Base-by-base conservation (phyloP, 2,329 filamentous ascomycete species). In the Trichoderma guizhouense region DNA sequence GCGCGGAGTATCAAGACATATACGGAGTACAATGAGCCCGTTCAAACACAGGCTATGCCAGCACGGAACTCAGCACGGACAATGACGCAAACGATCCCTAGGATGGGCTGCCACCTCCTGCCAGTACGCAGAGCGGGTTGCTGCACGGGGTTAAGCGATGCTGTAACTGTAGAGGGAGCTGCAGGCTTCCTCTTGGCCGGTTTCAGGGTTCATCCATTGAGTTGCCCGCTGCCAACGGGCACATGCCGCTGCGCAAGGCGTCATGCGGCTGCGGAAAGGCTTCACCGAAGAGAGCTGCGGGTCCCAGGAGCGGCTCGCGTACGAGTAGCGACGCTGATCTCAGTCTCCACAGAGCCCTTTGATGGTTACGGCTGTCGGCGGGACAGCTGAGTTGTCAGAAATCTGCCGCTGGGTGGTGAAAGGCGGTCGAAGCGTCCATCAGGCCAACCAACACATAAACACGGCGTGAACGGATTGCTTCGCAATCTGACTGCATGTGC, bases 401-500 rank as follows among this genome's bases (percentile, higher is more conserved):
- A 18, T 60, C 36, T 69, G 36, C 66, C 39, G 55, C 21, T 61
- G 57, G 57, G 14, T 26, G 36, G 28, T 34, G 28, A 43, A 60
- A 53, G 28, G 24, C 36, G 55, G 66, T 24, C 66, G 39, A 69
- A 69, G 39, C 26, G n/a, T 28, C 30, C n/a, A 70, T 28, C 30
- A 30, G 24, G 28, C 58, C 36, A 6, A 43, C 24, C 26, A 53
- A 7, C 32, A 34, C 18, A 32, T 6, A 21, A 60, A 12, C 28
- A 32, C 57, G 30, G 24, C 34, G 34, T 18, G 47, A 64, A 69
- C 57, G 43, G 57, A 69, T 32, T 68, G 65, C 34, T 60, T 58
- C 53, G 21, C 53, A 24, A 24, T 60, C 68, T 64, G 60, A 70
- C 68, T 64, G 58, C 68, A 70, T 64, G 55, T 69, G 68, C 68